These are phyloP conservation scores for Blastobotrys arbuscula DNA, from an alignment of 1,139 yeast species.

Conservation along the genomic window DNA sequence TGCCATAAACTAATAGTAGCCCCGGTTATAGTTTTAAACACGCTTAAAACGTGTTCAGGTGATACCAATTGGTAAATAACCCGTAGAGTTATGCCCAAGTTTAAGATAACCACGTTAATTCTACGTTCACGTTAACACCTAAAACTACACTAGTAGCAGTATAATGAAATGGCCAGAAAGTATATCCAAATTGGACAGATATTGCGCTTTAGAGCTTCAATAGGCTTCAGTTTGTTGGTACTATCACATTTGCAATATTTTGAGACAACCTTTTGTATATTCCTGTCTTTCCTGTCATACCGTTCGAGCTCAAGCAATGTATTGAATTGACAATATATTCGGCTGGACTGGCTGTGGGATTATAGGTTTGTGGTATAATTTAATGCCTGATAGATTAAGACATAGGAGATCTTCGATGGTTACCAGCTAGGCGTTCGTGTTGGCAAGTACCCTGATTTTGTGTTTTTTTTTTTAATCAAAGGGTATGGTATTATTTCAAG, in stretches of 20 bases:
- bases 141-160: too few species aligned
- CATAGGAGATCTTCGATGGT: conserved; percentile 30
- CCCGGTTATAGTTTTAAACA: too few species aligned
- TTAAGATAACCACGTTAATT: neutral
- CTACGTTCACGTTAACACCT: neutral
- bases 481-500: conserved; percentile 25
- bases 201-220: conserved; percentile 17
- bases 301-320: conserved; percentile 29
- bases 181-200: neutral
- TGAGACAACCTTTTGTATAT: conserved; percentile 32
- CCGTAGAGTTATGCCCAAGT: neutral
- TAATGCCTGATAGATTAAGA: conserved; percentile 4
- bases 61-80: neutral
- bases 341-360: conserved; percentile 30
- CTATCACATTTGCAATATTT: conserved; percentile 31
- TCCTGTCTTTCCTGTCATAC: conserved; percentile 33
- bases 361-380: conserved; percentile 29
- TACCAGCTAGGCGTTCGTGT: conserved; percentile 28
- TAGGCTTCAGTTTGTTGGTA: conserved; percentile 24
- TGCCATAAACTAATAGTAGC: too few species aligned
- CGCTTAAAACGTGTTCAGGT: too few species aligned
- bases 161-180: too few species aligned
- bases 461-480: conserved; percentile 28
- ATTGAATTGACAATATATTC: conserved; percentile 33
- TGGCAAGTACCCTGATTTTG: conserved; percentile 31